These are phyloP conservation scores for Sherardia arvensis DNA, from an alignment of 257 asterid genomes.

Conservation along the genomic window DNA sequence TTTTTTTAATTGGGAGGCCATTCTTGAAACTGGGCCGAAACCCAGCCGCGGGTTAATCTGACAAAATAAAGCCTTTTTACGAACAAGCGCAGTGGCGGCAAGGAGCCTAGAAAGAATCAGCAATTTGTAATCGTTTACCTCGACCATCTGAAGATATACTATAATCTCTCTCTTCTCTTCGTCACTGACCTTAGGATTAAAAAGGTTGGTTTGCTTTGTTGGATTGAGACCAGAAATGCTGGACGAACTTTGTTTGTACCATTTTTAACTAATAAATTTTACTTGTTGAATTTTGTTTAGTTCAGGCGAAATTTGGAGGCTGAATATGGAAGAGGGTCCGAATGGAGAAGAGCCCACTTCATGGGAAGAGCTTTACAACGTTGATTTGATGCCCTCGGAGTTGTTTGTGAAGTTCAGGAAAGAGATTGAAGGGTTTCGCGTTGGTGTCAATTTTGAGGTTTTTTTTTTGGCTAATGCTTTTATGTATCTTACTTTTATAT, in stretches of 20 bases:
- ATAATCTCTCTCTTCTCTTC: background rate
- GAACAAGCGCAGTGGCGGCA: conserved; percentile 1
- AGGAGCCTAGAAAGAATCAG: background rate
- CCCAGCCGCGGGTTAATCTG: background rate
- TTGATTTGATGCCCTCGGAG: conserved; percentile 85
- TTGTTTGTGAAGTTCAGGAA: conserved; percentile 73
- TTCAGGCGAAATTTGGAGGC: background rate
- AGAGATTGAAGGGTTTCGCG: conserved; percentile 65
- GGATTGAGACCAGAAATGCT: background rate
- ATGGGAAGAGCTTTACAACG: conserved; percentile 82
- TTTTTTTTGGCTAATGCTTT: background rate
- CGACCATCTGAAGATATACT: background rate
- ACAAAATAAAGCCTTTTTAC: background rate
- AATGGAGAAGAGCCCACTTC: conserved; percentile 65
- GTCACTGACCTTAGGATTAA: background rate
- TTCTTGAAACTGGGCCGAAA: background rate
- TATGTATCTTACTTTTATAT: background rate
- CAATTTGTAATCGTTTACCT: background rate
- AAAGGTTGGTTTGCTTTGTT: background rate
- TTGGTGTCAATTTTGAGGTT: conserved; percentile 89
- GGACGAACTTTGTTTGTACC: background rate
- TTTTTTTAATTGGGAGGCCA: background rate
- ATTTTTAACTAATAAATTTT: background rate
- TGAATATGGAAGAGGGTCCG: conserved; percentile 47
- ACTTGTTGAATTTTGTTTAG: background rate